Percentiles rank a stretch among this genome's conserved stretches.
Conservation (phyloP, 805 yeast species). For the Metschnikowia colocasiae region DNA sequence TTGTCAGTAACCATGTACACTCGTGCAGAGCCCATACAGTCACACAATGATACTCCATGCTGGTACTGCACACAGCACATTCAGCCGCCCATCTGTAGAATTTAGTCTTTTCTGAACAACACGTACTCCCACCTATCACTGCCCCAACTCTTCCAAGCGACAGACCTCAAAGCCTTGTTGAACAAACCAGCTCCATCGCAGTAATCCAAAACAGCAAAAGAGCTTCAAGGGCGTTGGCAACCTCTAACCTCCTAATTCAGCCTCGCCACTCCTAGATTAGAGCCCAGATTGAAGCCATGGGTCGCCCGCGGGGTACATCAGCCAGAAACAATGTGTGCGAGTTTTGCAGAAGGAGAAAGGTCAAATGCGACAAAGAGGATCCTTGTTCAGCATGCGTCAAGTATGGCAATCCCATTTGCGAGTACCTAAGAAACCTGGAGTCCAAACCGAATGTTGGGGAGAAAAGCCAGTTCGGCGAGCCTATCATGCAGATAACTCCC, state of each 20-base stretch:
- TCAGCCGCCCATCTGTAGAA: background rate
- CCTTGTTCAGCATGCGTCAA: slow-evolving; percentile 30
- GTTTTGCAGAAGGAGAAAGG: slow-evolving; percentile 23
- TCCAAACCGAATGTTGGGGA: slow-evolving; percentile 4
- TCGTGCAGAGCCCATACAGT: too few species aligned
- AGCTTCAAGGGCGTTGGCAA: background rate
- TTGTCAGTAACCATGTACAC: too few species aligned
- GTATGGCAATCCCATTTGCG: slow-evolving; percentile 31
- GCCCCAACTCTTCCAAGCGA: background rate
- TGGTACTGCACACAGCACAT: background rate
- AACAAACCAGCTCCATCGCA: background rate
- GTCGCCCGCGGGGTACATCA: slow-evolving; percentile 4
- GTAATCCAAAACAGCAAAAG: too few species aligned
- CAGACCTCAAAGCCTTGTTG: background rate
- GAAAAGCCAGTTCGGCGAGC: slow-evolving; percentile 9
- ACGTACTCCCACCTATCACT: background rate
- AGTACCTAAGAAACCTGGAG: slow-evolving; percentile 14
- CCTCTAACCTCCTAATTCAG: background rate
- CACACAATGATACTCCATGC: too few species aligned
- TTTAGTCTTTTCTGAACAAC: background rate
- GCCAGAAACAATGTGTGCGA: slow-evolving; percentile 18
- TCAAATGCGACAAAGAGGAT: slow-evolving; percentile 22
- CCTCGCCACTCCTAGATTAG: background rate
- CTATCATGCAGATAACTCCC: slow-evolving; percentile 6
- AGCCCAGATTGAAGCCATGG: slow-evolving; percentile 1